Evolutionary conservation across 2,329 filamentous ascomycete genomes (phyloP).

Genomic region (Venturia oleaginea): DNA sequence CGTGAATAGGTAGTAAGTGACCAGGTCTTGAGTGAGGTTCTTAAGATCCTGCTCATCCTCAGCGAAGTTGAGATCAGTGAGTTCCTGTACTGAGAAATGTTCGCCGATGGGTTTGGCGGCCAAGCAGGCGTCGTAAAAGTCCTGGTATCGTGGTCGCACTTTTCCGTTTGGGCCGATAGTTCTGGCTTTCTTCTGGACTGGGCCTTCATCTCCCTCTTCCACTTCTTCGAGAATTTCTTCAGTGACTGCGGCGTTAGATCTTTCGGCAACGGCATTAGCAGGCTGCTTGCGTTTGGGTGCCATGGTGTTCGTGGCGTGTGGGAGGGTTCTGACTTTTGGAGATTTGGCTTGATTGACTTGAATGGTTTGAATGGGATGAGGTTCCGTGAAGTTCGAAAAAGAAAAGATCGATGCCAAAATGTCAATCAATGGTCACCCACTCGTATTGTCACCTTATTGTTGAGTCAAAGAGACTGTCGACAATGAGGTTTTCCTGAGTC

Average conservation of each 20-base stretch:
- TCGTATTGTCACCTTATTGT: slow-evolving; percentile 1
- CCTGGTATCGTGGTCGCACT: slow-evolving; percentile 1
- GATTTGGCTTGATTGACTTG: background rate
- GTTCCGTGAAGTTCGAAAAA: background rate
- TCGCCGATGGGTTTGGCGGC: slow-evolving; percentile 11
- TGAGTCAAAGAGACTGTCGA: background rate
- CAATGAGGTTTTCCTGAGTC: background rate
- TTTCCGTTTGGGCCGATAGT: background rate
- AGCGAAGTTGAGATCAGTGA: slow-evolving; percentile 8
- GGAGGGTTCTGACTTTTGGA: background rate
- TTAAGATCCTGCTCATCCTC: slow-evolving; percentile 8
- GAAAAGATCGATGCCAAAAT: background rate
- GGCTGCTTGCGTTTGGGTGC: slow-evolving; percentile 6
- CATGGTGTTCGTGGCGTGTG: background rate
- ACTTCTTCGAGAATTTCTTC: background rate
- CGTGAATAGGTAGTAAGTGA: slow-evolving; percentile 8
- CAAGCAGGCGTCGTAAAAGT: slow-evolving; percentile 13
- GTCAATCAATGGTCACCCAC: background rate
- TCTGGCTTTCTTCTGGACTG: background rate
- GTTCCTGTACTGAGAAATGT: slow-evolving; percentile 11
- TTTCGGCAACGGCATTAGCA: background rate
- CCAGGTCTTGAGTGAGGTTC: slow-evolving; percentile 1
- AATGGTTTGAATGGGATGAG: background rate
- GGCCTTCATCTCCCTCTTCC: background rate
- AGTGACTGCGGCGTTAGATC: background rate